phyloP scores from a whole-genome alignment of 192 early-diverging fungal genomes.

The Chytriomyces hyalinus region DNA sequence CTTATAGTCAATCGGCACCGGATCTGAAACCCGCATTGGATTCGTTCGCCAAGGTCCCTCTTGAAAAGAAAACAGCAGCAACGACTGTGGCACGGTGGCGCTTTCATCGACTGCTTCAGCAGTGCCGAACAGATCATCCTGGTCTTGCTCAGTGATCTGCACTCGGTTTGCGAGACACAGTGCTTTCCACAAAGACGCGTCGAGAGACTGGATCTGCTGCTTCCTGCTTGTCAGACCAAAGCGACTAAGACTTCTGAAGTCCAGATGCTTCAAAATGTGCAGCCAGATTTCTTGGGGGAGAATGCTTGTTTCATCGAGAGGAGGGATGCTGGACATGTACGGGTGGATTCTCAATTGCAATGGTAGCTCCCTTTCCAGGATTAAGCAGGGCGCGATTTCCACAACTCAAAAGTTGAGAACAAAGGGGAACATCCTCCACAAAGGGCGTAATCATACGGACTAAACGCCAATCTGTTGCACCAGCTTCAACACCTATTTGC shows the following conservation, averaged over 20 bases:
- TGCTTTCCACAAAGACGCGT: slow-evolving; percentile 21
- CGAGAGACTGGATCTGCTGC: neutral
- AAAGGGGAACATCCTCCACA: neutral
- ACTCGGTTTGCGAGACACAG: slow-evolving; percentile 19
- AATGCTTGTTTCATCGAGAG: neutral
- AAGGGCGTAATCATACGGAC: neutral
- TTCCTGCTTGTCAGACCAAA: neutral
- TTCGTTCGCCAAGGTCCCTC: neutral
- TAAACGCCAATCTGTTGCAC: too few species aligned
- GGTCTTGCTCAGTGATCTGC: neutral
- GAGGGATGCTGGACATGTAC: neutral
- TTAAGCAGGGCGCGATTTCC: neutral
- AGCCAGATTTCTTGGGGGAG: slow-evolving; percentile 20
- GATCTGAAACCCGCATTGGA: neutral
- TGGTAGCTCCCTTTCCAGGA: neutral
- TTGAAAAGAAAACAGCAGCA: neutral
- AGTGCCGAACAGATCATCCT: neutral
- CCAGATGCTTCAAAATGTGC: slow-evolving; percentile 8
- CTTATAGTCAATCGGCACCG: slow-evolving; percentile 8
- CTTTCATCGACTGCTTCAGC: neutral
- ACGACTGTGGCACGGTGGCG: neutral
- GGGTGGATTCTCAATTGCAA: neutral
- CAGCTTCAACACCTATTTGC: too few species aligned
- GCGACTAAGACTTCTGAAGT: slow-evolving; percentile 11
- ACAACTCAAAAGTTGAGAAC: neutral